These are phyloP conservation scores for Colletotrichum aenigma DNA, from an alignment of 2,329 filamentous ascomycete genomes.

Conservation along the genomic window DNA sequence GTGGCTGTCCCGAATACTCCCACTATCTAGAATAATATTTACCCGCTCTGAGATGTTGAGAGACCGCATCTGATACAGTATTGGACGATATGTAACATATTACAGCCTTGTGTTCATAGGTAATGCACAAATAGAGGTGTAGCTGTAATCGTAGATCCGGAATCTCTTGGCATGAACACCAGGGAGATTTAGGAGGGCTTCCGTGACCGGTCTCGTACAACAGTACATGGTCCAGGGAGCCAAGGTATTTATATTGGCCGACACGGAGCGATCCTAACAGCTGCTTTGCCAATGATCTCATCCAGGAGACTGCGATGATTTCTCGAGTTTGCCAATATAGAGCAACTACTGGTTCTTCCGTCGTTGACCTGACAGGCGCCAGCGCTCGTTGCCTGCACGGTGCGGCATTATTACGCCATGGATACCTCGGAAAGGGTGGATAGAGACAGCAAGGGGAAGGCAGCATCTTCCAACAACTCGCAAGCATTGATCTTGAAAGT, in stretches of 20 bases:
- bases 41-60: accelerated
- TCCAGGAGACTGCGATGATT: accelerated
- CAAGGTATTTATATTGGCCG: not conserved
- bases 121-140: not conserved
- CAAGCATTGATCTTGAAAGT: not conserved
- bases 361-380: not conserved
- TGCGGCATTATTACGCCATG: accelerated
- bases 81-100: not conserved
- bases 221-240: accelerated
- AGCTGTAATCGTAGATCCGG: not conserved
- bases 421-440: not conserved
- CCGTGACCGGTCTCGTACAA: no score
- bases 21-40: not conserved
- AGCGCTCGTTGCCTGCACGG: accelerated
- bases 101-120: accelerated
- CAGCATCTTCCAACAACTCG: not conserved
- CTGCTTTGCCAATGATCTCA: not conserved
- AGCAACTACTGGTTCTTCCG: not conserved
- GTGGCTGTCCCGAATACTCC: accelerated
- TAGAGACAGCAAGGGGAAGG: not conserved
- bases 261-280: not conserved
- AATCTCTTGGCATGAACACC: accelerated
- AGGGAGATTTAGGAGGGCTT: no score
- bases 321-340: accelerated
- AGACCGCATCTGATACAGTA: accelerated